Percentiles rank a stretch among this genome's conserved stretches.
Conservation (phyloP, 2,329 filamentous ascomycete species). For the Ustulina deusta region DNA sequence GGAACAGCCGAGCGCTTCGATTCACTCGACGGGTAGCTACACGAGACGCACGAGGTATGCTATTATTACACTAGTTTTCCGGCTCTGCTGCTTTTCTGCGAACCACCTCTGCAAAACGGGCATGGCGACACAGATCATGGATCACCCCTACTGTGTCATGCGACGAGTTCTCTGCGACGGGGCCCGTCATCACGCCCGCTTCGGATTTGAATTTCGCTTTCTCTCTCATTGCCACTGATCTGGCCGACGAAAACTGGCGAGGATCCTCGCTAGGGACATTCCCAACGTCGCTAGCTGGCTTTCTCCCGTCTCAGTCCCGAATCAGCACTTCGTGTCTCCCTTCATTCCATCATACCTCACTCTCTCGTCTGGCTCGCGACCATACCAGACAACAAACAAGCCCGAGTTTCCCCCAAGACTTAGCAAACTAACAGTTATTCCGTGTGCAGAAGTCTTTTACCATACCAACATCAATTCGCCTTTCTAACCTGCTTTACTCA, state of each 20-base stretch:
- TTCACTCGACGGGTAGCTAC: conserved; percentile 38
- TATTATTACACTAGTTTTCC: conserved; percentile 35
- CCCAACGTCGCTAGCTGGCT: conserved; percentile 41
- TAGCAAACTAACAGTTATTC: conserved; percentile 44
- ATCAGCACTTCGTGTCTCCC: conserved; percentile 44
- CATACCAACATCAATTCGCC: conserved; percentile 23
- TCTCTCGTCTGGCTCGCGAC: conserved; percentile 41
- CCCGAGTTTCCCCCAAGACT: conserved; percentile 20
- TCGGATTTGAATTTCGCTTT: conserved; percentile 21
- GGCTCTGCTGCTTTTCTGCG: conserved; percentile 31
- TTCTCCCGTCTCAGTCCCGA: conserved; percentile 44
- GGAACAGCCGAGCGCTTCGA: conserved; percentile 30
- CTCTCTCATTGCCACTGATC: conserved; percentile 26
- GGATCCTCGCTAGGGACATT: conserved; percentile 45
- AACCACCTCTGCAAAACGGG: conserved; percentile 28
- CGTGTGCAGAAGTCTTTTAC: conserved; percentile 29
- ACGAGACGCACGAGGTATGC: conserved; percentile 42
- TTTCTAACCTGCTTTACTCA: conserved; percentile 19
- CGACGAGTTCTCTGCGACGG: conserved; percentile 33
- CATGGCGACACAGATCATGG: conserved; percentile 36
- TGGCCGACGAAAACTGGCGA: conserved; percentile 37
- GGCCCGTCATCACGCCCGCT: conserved; percentile 26
- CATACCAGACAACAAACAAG: conserved; percentile 44
- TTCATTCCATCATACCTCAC: conserved; percentile 50
- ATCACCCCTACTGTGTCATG: conserved; percentile 37